Conservation (phyloP, 1,284 basidiomycete species). For the Ustilago loliicola region DNA sequence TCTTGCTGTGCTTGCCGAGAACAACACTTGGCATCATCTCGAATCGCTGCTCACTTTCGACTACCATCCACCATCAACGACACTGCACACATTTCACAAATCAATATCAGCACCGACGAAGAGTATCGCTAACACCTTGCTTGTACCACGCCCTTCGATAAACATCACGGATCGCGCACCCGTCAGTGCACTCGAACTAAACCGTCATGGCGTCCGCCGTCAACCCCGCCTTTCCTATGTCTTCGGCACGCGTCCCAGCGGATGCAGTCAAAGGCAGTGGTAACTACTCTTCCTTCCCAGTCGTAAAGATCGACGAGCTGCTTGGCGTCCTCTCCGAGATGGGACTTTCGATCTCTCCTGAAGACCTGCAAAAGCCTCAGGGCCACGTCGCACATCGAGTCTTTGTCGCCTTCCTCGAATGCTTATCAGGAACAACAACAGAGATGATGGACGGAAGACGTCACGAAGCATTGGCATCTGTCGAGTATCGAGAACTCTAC, state of each 20-base stretch:
- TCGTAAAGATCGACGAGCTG: conserved; percentile 60
- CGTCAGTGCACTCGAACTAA: background rate
- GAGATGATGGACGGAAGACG: conserved; percentile 61
- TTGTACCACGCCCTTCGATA: background rate
- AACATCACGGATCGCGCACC: background rate
- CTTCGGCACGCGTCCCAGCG: conserved; percentile 43
- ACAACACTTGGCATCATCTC: conserved; percentile 24
- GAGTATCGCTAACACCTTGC: background rate
- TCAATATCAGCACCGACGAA: conserved; percentile 1
- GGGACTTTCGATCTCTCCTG: conserved; percentile 54
- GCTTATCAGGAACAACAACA: conserved; percentile 55
- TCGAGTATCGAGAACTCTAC: conserved; percentile 61
- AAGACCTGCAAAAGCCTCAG: conserved; percentile 62
- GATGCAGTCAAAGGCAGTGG: conserved; percentile 49
- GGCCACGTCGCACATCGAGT: conserved; percentile 55
- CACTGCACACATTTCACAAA: too few relatives aligned
- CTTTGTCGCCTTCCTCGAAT: conserved; percentile 64
- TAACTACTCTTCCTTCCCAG: conserved; percentile 65
- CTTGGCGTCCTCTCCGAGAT: conserved; percentile 62
- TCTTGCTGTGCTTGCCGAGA: conserved; percentile 8
- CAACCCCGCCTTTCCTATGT: conserved; percentile 42
- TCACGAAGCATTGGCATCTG: conserved; percentile 36
- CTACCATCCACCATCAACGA: conserved; percentile 1
- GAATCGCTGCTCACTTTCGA: background rate
- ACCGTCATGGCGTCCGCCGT: conserved; percentile 38